A percentile compares a stretch with the other conserved stretches of the same genome.
Conservation (phyloP, 2,329 filamentous ascomycete species). For the Claviceps purpurea region DNA sequence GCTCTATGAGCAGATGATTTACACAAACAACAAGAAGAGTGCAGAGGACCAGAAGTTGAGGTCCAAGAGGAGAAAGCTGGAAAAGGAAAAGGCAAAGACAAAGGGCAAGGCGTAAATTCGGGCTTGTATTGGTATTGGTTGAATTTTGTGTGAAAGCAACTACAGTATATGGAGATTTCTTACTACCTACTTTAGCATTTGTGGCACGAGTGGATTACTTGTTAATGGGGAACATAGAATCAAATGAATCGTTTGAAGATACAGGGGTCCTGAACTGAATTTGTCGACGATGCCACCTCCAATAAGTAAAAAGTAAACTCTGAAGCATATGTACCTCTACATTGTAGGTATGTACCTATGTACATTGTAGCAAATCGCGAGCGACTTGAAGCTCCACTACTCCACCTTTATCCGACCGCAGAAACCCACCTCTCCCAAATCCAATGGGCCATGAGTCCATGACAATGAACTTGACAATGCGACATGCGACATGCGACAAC, state of each 20-base stretch:
- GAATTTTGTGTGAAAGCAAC: neutral
- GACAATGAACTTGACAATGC: too few relatives aligned
- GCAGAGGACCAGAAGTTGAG: conserved; percentile 78
- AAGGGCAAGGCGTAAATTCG: conserved; percentile 25
- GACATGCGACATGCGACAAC: too few relatives aligned
- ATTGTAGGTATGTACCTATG: too few relatives aligned
- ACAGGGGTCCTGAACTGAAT: too few relatives aligned
- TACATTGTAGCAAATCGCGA: too few relatives aligned
- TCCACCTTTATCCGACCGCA: too few relatives aligned
- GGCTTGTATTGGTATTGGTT: neutral
- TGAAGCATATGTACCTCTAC: too few relatives aligned
- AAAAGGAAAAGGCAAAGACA: conserved; percentile 44
- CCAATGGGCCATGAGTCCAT: too few relatives aligned
- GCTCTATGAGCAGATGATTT: conserved; percentile 93
- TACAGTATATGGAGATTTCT: conserved; percentile 1
- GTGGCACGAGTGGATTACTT: neutral
- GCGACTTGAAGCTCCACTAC: too few relatives aligned
- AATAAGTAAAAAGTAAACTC: too few relatives aligned
- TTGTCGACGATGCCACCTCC: too few relatives aligned
- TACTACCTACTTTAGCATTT: neutral
- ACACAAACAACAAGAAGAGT: conserved; percentile 87
- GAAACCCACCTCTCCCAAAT: too few relatives aligned
- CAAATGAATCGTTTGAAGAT: neutral
- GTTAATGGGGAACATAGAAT: neutral
- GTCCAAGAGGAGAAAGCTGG: conserved; percentile 80